A percentile compares a stretch with the other conserved stretches of the same genome.
Conservation (phyloP, 75 land plant genomes). For the Ceratopteris richardii region DNA sequence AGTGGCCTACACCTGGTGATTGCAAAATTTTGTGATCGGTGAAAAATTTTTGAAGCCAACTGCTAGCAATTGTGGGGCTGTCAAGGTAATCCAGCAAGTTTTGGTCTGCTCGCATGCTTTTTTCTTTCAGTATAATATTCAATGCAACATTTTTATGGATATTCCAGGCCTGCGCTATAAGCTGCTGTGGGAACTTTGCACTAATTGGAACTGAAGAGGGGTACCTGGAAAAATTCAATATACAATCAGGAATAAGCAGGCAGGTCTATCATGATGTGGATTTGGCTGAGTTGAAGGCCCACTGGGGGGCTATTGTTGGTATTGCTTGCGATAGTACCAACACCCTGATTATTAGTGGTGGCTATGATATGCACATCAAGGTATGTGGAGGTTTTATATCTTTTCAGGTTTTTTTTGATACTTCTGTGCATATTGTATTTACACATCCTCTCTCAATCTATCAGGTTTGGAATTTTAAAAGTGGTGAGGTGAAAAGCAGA, state of each 20-base stretch:
- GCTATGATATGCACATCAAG: conserved; percentile 86
- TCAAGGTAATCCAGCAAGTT: too few species aligned
- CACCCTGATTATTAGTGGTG: conserved; percentile 64
- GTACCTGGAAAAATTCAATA: conserved; percentile 82
- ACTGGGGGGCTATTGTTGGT: conserved; percentile 79
- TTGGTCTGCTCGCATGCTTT: too few species aligned
- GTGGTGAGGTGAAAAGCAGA: conserved; percentile 47
- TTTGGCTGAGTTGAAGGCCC: conserved; percentile 40
- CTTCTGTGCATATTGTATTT: too few species aligned
- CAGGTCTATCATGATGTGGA: conserved; percentile 61
- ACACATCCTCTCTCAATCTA: too few species aligned
- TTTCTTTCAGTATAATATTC: not conserved
- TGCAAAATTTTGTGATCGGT: conserved; percentile 98
- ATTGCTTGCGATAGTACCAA: conserved; percentile 94
- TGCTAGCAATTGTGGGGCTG: conserved; percentile 51
- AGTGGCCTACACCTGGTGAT: conserved; percentile 92
- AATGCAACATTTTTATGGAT: not conserved
- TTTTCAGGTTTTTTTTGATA: too few species aligned
- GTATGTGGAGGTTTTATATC: conserved; percentile 33
- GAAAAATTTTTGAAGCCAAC: conserved; percentile 83
- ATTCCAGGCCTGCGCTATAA: conserved; percentile 75
- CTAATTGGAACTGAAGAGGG: conserved; percentile 87
- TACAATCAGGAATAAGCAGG: conserved; percentile 87
- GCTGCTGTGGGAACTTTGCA: conserved; percentile 94
- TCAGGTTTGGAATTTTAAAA: conserved; percentile 96